Percentiles rank a stretch among this genome's conserved stretches.
Conservation (phyloP, 768 basidiomycete genomes). For the Kwoniella sp. region DNA sequence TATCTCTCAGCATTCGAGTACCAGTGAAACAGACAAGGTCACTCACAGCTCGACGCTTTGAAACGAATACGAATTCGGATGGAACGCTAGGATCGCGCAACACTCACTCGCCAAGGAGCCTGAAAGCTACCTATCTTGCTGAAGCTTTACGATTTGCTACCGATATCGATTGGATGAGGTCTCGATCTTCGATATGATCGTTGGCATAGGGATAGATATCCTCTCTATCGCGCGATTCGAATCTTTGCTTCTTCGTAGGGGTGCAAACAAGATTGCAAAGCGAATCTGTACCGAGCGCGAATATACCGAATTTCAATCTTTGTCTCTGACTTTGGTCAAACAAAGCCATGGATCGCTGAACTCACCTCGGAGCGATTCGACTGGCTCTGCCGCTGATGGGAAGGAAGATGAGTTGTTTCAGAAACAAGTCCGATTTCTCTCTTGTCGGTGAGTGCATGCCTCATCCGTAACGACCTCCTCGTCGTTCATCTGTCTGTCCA, state of each 20-base stretch:
- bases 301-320: constrained; percentile 17
- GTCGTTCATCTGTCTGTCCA: too few species aligned
- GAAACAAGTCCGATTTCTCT: constrained; percentile 16
- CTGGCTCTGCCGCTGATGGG: background rate
- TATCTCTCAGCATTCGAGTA: too few species aligned
- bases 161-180: too few species aligned
- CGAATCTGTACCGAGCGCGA: constrained; percentile 41
- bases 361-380: background rate
- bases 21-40: too few species aligned
- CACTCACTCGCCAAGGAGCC: too few species aligned
- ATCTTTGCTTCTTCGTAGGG: constrained; percentile 28
- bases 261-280: constrained; percentile 27
- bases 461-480: too few species aligned
- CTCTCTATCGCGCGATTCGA: constrained; percentile 39
- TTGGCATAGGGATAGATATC: constrained; percentile 50
- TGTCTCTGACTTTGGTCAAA: background rate
- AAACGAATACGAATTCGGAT: too few species aligned
- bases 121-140: too few species aligned
- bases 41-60: too few species aligned
- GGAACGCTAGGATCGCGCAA: too few species aligned
- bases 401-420: constrained; percentile 3
- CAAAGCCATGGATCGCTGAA: too few species aligned
- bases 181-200: constrained; percentile 9
- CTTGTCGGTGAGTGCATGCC: constrained; percentile 16
- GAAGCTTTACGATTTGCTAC: too few species aligned